These are phyloP conservation scores for Heliosperma pusillum DNA, from an alignment of 148 eudicot genomes.

Conservation along the genomic window DNA sequence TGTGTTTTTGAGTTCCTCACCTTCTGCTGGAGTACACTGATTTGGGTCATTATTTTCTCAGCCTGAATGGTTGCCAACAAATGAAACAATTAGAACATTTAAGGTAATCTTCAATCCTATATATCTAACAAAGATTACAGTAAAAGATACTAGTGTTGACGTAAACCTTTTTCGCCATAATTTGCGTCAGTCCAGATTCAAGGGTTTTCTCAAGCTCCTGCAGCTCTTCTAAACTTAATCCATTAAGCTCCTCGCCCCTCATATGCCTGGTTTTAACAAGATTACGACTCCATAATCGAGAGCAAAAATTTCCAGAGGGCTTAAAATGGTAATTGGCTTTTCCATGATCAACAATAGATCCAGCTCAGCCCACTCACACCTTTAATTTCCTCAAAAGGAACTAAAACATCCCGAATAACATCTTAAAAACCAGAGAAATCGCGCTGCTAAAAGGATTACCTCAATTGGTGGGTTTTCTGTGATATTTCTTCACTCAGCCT, in stretches of 20 bases:
- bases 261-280: constrained; percentile 50
- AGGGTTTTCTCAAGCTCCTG: constrained; percentile 66
- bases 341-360: not conserved
- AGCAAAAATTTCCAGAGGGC: not conserved
- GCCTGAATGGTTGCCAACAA: constrained; percentile 40
- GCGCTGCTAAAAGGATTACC: constrained; percentile 36
- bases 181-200: constrained; percentile 70
- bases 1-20: constrained; percentile 31
- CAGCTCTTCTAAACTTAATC: constrained; percentile 69
- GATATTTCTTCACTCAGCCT: constrained; percentile 70
- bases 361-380: constrained; percentile 5
- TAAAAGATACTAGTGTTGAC: not conserved
- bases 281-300: constrained; percentile 6
- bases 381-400: not conserved
- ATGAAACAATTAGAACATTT: not conserved
- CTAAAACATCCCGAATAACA: not conserved
- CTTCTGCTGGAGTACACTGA: constrained; percentile 66
- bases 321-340: constrained; percentile 8
- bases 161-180: constrained; percentile 74
- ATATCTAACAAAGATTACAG: not conserved
- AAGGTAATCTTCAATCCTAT: not conserved
- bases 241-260: constrained; percentile 93
- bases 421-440: not conserved
- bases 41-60: constrained; percentile 67
- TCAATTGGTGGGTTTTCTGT: constrained; percentile 64